phyloP scores from a whole-genome alignment of 2,329 filamentous ascomycete species.

The Pestalotiopsis sp. region DNA sequence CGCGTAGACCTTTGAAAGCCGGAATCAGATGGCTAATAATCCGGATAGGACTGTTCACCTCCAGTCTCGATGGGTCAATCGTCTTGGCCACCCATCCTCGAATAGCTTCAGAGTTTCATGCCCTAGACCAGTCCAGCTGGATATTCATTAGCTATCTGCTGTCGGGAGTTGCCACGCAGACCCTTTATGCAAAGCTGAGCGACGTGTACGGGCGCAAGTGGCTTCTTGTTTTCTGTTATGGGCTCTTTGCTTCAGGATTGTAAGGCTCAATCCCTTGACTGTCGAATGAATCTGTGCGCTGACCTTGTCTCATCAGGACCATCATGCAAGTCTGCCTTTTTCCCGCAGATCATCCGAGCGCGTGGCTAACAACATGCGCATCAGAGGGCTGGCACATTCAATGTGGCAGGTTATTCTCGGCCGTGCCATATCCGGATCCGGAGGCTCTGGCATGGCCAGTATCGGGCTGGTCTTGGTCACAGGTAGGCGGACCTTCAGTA shows the following conservation, averaged over 20 bases:
- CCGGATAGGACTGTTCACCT: constrained; percentile 2
- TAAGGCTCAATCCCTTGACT: constrained; percentile 26
- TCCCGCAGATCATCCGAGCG: background rate
- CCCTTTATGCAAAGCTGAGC: constrained; percentile 51
- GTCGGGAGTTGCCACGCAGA: constrained; percentile 9
- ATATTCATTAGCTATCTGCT: constrained; percentile 11
- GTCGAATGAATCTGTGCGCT: background rate
- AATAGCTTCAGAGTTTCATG: constrained; percentile 13
- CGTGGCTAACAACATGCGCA: background rate
- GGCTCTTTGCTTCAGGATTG: constrained; percentile 50
- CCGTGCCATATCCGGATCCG: constrained; percentile 51
- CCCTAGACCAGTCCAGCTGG: constrained; percentile 9
- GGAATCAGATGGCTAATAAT: background rate
- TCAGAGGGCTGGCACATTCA: constrained; percentile 42
- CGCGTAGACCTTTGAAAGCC: background rate
- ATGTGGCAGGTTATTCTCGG: constrained; percentile 52
- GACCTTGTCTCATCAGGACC: background rate
- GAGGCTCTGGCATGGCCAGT: constrained; percentile 50
- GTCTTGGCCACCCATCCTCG: constrained; percentile 12
- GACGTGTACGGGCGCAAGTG: constrained; percentile 57
- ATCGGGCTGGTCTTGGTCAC: constrained; percentile 54
- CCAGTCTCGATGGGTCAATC: constrained; percentile 9
- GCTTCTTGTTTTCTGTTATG: constrained; percentile 49
- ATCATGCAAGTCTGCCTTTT: background rate
- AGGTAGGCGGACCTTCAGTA: constrained; percentile 30